Conservation (phyloP, 805 yeast genomes). For the Phaffomyces thermotolerans region DNA sequence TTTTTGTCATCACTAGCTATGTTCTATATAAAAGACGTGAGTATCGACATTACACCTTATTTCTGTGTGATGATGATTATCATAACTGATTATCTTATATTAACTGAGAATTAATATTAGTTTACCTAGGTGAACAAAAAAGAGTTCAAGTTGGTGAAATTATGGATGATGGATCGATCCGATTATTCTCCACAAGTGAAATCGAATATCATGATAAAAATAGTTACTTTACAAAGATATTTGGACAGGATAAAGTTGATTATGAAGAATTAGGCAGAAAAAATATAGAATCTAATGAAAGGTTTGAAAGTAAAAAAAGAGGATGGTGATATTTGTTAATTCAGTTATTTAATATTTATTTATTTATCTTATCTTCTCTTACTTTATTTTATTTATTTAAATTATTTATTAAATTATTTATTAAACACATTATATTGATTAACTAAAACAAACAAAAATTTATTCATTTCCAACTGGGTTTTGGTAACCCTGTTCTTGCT, state of each 20-base stretch:
- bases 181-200: constrained; percentile 17
- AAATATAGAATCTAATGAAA: not conserved
- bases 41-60: constrained; percentile 4
- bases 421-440: not conserved
- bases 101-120: constrained; percentile 2
- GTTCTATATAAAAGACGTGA: constrained; percentile 17
- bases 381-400: not conserved
- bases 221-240: constrained; percentile 15
- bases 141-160: constrained; percentile 20
- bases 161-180: constrained; percentile 20
- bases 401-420: not conserved
- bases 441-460: not conserved
- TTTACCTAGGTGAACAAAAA: constrained; percentile 17
- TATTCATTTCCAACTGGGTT: constrained; percentile 6
- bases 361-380: not conserved
- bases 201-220: constrained; percentile 17
- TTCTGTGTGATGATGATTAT: no score
- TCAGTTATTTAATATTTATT: not conserved
- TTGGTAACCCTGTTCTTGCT: constrained; percentile 1
- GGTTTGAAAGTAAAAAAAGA: no score
- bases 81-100: no score
- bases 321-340: not conserved
- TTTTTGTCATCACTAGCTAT: constrained; percentile 15
- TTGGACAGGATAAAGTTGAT: constrained; percentile 21
- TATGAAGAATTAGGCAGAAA: constrained; percentile 12